Base-by-base conservation (phyloP, 164 flowering plant genomes). In the Sedum album region DNA sequence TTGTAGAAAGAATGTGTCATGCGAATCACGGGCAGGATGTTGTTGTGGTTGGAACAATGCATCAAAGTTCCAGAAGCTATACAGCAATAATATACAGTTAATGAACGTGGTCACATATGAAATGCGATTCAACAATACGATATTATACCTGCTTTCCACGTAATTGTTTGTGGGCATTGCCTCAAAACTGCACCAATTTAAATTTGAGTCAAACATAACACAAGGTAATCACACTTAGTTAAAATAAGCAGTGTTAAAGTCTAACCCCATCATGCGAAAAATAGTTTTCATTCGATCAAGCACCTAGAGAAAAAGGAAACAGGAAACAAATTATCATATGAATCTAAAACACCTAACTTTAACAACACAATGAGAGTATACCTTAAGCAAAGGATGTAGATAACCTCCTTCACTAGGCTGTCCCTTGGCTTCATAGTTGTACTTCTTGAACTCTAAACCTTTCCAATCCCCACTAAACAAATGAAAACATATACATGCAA, bases 21-120 rank as follows among this genome's bases (percentile, higher is more conserved):
- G 97, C 39, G 97, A 86, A 84, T 95, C 97, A 80, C 97, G 99
- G 69, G 99, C 99, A 70, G 99, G 99, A 69, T 94, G 99, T 73
- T 94, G 99, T 72, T 94, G 99, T 0, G 97, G 97, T 82, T 94
- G 99, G 84, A 94, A 94, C 48, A 91, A 82, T 6, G 90, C 86
- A 73, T 94, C 98, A 73, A 94, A 94, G 73, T 94, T 94, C 97
- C 97, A 94, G 80, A 89, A 94, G 81, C 98, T 93, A 82, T 69
- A 79, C 65, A 33, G 51, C 48, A 76, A 26, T 65, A 51, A 46
- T 8, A 63, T 60, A 48, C 73, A 36, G 3, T 55, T 41, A 25
- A 2, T 5, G 6, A 36, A 39, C 28, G 13, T 1, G 14, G 20
- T 63, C 66, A 33, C 33, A 35, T 1, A 4, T 33, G 36, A 8